Conservation (phyloP, 2,329 filamentous ascomycete species). For the Fusarium mangiferae region DNA sequence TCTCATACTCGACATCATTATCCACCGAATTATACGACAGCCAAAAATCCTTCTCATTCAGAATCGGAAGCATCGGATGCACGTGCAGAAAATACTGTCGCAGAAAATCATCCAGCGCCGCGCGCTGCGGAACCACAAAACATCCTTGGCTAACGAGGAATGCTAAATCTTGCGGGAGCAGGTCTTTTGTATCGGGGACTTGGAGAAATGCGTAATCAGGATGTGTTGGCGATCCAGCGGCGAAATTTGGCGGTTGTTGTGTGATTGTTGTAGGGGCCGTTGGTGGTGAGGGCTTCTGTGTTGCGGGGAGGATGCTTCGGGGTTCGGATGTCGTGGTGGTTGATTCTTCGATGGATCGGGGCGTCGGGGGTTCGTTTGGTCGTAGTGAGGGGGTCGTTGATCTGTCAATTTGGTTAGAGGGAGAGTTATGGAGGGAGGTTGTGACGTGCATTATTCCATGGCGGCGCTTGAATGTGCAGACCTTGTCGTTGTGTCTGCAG, state of each 20-base stretch:
- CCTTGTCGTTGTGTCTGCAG: conserved; percentile 40
- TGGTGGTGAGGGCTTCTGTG: neutral
- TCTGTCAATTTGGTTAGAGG: neutral
- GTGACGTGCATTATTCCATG: conserved; percentile 26
- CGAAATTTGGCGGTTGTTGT: neutral
- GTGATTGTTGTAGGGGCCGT: neutral
- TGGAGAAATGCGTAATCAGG: conserved; percentile 40
- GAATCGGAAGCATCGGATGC: conserved; percentile 43
- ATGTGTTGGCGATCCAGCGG: conserved; percentile 10
- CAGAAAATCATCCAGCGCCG: conserved; percentile 43
- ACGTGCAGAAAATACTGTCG: conserved; percentile 45
- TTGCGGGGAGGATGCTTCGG: neutral
- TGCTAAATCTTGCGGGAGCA: conserved; percentile 38
- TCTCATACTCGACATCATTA: neutral
- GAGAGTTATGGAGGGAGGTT: rapidly evolving
- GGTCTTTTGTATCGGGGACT: conserved; percentile 29
- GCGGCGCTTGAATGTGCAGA: conserved; percentile 35
- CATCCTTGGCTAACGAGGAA: conserved; percentile 43
- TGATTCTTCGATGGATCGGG: neutral
- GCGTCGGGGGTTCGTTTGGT: conserved; percentile 8
- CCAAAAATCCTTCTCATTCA: conserved; percentile 43
- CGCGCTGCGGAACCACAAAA: conserved; percentile 39
- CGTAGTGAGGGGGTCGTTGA: neutral
- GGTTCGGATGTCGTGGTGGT: neutral
- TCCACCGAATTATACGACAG: conserved; percentile 32